Evolutionary conservation across 2,329 filamentous ascomycete genomes (phyloP), one percentile per base, ranked within the genome.

Genomic region (Shiraia bambusicola): DNA sequence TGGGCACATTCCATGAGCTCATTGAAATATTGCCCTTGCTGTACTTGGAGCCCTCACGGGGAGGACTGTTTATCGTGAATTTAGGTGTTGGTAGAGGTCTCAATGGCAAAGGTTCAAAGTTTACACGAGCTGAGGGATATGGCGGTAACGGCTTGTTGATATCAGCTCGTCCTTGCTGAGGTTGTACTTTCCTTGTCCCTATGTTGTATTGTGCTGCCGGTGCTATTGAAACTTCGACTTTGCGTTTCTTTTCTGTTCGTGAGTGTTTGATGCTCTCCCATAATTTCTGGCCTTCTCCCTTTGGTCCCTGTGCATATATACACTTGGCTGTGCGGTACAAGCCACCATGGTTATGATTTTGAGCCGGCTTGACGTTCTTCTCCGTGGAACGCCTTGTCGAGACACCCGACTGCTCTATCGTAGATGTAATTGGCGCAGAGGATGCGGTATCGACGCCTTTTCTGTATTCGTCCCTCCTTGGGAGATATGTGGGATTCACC

Each of bases 261-360:
- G 34, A 32, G 25, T 30, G 33, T 34, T 46, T 47, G 6, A 58
- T 46, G 10, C 43, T 45, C 32, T 39, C 44, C 56, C 56, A 59
- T 11, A 59, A 30, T 13, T 55, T 42, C 16, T 62, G 52, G 3
- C 54, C 54, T 49, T 65, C 62, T n/a, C 58, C 58, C 37, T 55
- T 27, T 11, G 58, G 59, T 1, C 59, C 57, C 13, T 34, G 24
- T 9, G 44, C 17, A 29, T 63, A 63, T 15, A 63, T 58, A 2
- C 47, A 44, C 33, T 47, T 56, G 9, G 48, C 51, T 5, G 34
- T 36, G 15, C 40, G 46, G 24, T 44, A 52, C 19, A 34, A 17
- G 13, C 28, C 9, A 10, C 8, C 8, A 8, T 22, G 4, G 8
- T 22, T 8, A 11, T 16, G 13, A 31, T 4, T 11, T 29, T 22